phyloP scores from a whole-genome alignment of 2,329 filamentous ascomycete species.

The Stylonectria norvegica region DNA sequence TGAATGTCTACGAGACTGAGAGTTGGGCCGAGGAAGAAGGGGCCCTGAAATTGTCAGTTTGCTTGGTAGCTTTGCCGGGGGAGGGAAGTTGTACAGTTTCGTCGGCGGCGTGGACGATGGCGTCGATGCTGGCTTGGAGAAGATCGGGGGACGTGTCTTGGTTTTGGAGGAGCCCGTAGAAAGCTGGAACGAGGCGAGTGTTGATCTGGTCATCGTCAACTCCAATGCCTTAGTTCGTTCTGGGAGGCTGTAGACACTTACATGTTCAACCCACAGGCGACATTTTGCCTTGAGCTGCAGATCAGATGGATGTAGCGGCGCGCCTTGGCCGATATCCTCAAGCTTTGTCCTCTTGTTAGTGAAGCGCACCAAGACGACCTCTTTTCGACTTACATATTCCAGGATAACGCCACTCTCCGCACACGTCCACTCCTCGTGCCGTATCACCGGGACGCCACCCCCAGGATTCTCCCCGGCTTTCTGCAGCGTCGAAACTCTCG shows the following conservation, averaged over 20 bases:
- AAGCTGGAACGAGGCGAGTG: constrained; percentile 68
- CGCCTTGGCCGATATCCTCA: constrained; percentile 65
- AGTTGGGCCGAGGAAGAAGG: constrained; percentile 60
- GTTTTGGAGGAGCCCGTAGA: constrained; percentile 70
- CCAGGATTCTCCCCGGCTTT: constrained; percentile 73
- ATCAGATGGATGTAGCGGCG: constrained; percentile 60
- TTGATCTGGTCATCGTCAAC: too few relatives aligned
- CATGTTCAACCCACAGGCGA: constrained; percentile 77
- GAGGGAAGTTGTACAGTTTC: constrained; percentile 32
- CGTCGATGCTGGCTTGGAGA: constrained; percentile 61
- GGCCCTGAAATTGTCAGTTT: constrained; percentile 44
- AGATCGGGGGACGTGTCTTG: constrained; percentile 60
- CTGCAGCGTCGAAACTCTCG: constrained; percentile 57
- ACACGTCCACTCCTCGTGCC: constrained; percentile 76
- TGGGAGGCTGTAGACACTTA: constrained; percentile 37
- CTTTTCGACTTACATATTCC: constrained; percentile 65
- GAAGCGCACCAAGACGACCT: background rate
- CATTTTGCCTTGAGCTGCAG: constrained; percentile 69
- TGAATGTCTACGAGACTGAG: constrained; percentile 69
- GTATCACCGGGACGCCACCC: constrained; percentile 71
- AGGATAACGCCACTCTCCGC: constrained; percentile 79
- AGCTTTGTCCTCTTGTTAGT: constrained; percentile 41
- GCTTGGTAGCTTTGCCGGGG: background rate
- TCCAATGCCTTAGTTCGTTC: background rate
- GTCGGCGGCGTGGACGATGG: constrained; percentile 46